Evolutionary conservation across 257 asterid genomes (phyloP).

Genomic region (Agastache rugosa): DNA sequence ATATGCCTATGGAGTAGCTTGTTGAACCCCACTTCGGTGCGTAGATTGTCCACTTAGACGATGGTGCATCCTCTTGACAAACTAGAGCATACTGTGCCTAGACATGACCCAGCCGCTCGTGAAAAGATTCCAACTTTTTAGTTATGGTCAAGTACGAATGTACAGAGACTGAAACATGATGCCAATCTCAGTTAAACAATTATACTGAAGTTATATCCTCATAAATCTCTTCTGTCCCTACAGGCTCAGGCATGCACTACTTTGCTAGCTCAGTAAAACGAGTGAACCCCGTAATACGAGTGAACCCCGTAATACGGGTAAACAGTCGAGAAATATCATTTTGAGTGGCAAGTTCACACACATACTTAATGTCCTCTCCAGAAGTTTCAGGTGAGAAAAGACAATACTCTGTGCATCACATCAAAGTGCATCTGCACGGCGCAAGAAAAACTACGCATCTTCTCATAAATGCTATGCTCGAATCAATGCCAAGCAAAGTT

Average conservation of each 20-base stretch:
- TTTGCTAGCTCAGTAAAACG: neutral
- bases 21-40: constrained; percentile 1
- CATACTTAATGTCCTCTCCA: constrained; percentile 12
- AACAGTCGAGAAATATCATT: neutral
- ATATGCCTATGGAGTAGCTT: neutral
- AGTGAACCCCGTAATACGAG: neutral
- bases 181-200: neutral
- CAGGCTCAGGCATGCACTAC: neutral
- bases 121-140: constrained; percentile 18
- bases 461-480: constrained; percentile 29
- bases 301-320: neutral
- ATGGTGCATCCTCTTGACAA: neutral
- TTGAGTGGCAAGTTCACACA: neutral
- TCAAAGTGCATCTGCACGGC: constrained; percentile 18
- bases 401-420: neutral
- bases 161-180: neutral
- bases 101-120: neutral
- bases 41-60: neutral
- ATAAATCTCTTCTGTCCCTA: neutral
- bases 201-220: neutral
- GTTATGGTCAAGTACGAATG: constrained; percentile 1
- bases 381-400: neutral
- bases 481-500: constrained; percentile 22
- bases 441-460: neutral
- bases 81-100: neutral